A percentile compares a stretch with the other conserved stretches of the same genome.
These are phyloP conservation scores for Pythium phragmiticola DNA, from an alignment of 352 stramenopile species.

Conservation along the genomic window DNA sequence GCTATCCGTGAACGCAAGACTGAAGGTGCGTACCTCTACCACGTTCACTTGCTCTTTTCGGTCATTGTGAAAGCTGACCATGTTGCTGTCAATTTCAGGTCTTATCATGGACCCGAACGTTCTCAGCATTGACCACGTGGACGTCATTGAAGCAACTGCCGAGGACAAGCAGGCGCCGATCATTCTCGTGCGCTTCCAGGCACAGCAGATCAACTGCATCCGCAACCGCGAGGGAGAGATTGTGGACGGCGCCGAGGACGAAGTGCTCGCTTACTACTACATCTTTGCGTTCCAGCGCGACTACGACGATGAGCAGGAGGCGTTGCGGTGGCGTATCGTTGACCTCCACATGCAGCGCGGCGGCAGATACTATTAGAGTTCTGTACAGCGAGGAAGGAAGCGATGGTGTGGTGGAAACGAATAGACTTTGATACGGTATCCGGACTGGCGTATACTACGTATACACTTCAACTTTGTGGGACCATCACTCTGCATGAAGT, in stretches of 20 bases:
- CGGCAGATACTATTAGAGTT: constrained; percentile 73
- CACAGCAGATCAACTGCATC: constrained; percentile 99
- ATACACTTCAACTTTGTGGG: constrained; percentile 26
- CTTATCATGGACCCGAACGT: constrained; percentile 94
- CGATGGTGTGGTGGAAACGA: neutral
- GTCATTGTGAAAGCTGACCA: neutral
- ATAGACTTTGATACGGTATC: constrained; percentile 26
- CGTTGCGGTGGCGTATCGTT: constrained; percentile 83
- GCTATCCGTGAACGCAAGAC: constrained; percentile 94
- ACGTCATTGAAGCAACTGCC: constrained; percentile 93
- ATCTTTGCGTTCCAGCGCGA: constrained; percentile 97
- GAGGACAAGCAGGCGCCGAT: constrained; percentile 89
- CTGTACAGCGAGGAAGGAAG: neutral
- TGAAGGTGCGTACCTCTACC: constrained; percentile 54
- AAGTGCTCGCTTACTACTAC: constrained; percentile 97
- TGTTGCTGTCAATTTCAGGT: constrained; percentile 20
- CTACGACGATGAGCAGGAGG: constrained; percentile 93
- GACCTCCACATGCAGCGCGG: constrained; percentile 87
- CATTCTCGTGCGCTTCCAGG: constrained; percentile 97
- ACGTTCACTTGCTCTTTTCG: neutral
- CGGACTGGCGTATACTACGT: constrained; percentile 14
- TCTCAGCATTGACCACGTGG: constrained; percentile 95
- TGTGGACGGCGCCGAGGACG: constrained; percentile 95
- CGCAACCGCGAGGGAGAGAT: constrained; percentile 96
- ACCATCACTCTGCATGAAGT: constrained; percentile 27